These are phyloP conservation scores for Yueomyces sp. DNA, from an alignment of 805 yeast species.

Conservation along the genomic window DNA sequence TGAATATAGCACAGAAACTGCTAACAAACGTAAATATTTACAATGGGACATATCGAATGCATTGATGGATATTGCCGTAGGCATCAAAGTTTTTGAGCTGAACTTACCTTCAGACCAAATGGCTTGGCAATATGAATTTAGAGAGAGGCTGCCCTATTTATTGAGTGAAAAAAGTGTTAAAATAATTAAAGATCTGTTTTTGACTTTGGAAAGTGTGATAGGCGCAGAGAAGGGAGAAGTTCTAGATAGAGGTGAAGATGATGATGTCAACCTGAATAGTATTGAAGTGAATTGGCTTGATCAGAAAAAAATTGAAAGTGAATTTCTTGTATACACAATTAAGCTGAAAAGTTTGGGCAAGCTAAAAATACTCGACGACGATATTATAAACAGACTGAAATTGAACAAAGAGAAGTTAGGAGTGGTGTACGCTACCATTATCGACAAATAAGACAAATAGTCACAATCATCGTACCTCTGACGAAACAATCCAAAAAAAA, in stretches of 20 bases:
- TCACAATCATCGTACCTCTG: background rate
- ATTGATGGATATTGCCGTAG: slow-evolving; percentile 13
- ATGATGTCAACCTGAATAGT: slow-evolving; percentile 16
- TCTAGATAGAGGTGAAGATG: slow-evolving; percentile 15
- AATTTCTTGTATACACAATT: slow-evolving; percentile 15
- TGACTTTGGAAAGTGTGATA: slow-evolving; percentile 15
- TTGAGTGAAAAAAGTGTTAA: slow-evolving; percentile 4
- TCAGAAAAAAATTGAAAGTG: slow-evolving; percentile 8
- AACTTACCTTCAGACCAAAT: slow-evolving; percentile 14
- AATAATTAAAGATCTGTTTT: slow-evolving; percentile 10
- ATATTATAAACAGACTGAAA: slow-evolving; percentile 7
- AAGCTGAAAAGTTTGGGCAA: slow-evolving; percentile 18
- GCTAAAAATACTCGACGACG: slow-evolving; percentile 9
- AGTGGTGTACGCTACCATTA: slow-evolving; percentile 9
- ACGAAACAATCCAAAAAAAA: background rate
- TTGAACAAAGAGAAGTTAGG: slow-evolving; percentile 19
- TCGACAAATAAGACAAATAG: slow-evolving; percentile 8
- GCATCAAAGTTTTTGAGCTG: slow-evolving; percentile 18
- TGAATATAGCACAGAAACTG: background rate
- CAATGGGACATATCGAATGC: slow-evolving; percentile 12
- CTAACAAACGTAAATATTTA: slow-evolving; percentile 2
- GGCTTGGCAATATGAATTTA: slow-evolving; percentile 10
- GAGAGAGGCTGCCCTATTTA: slow-evolving; percentile 6
- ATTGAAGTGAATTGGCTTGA: slow-evolving; percentile 2
- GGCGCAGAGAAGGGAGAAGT: slow-evolving; percentile 11